These are phyloP conservation scores for Asterella californica DNA, from an alignment of 225 moss, liverwort and hornwort species.

Conservation along the genomic window DNA sequence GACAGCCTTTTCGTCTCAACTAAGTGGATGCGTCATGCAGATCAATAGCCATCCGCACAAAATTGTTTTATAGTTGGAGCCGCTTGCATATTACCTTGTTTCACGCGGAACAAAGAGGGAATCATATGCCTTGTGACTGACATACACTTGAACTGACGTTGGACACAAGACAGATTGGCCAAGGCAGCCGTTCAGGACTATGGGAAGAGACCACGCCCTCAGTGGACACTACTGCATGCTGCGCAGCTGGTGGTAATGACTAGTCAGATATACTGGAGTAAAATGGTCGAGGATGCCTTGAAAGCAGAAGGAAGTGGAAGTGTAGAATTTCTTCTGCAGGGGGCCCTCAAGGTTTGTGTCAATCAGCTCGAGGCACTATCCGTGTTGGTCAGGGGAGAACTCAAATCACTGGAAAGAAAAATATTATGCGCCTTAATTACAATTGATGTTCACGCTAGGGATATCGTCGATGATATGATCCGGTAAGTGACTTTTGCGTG, in stretches of 20 bases:
- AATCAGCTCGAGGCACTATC: slow-evolving; percentile 64
- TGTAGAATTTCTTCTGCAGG: slow-evolving; percentile 43
- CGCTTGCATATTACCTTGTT: not conserved
- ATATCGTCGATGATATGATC: slow-evolving; percentile 76
- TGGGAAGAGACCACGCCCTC: slow-evolving; percentile 38
- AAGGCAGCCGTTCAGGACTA: slow-evolving; percentile 71
- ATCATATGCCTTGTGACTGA: not conserved
- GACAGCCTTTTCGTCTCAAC: not conserved
- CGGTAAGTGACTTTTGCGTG: slow-evolving; percentile 34
- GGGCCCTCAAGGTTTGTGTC: slow-evolving; percentile 46
- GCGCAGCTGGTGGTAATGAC: slow-evolving; percentile 90
- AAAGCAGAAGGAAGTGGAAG: slow-evolving; percentile 14
- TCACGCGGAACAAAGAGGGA: not conserved
- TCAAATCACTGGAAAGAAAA: slow-evolving; percentile 63
- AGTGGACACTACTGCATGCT: slow-evolving; percentile 75
- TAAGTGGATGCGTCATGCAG: not conserved
- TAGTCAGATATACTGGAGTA: slow-evolving; percentile 82
- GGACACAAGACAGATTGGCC: slow-evolving; percentile 49
- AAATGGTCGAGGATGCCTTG: slow-evolving; percentile 62
- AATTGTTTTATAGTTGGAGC: not conserved
- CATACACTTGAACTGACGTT: not conserved
- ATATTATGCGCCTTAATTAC: slow-evolving; percentile 79
- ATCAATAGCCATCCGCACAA: not conserved
- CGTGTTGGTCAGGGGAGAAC: slow-evolving; percentile 63
- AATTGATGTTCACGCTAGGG: slow-evolving; percentile 90